A percentile compares a stretch with the other conserved stretches of the same genome.
Evolutionary conservation across 169 alveolate genomes (phyloP).

Genomic region (Eimeria zaria): DNA sequence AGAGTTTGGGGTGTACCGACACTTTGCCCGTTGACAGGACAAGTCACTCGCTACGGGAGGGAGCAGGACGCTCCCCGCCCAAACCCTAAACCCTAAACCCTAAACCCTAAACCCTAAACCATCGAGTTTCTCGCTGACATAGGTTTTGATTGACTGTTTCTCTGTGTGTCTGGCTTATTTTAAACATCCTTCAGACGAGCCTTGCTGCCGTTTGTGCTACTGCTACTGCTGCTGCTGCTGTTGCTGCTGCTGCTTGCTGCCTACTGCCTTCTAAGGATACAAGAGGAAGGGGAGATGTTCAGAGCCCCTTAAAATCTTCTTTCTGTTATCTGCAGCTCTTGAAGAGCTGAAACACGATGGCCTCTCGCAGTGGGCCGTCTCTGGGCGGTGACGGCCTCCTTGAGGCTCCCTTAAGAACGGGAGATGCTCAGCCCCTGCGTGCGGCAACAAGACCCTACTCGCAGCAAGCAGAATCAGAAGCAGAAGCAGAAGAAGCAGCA

Average conservation of each 20-base stretch:
- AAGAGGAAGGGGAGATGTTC: neutral
- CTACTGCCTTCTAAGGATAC: no score
- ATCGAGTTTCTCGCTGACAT: neutral
- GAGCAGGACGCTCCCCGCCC: neutral
- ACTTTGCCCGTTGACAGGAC: neutral
- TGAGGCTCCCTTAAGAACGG: neutral
- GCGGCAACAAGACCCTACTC: neutral
- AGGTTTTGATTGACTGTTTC: neutral
- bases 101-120: slow-evolving; percentile 41
- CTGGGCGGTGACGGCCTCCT: neutral
- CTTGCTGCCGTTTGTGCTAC: neutral
- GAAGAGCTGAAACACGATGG: neutral
- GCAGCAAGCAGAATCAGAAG: no score
- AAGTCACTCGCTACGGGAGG: neutral
- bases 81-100: slow-evolving; percentile 23
- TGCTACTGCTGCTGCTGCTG: neutral
- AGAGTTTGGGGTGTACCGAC: neutral
- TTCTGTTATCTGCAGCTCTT: neutral
- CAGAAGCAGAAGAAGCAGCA: slow-evolving; percentile 24
- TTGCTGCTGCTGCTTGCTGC: no score
- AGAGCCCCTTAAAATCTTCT: neutral
- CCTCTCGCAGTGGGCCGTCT: neutral
- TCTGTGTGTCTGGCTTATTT: neutral
- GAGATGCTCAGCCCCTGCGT: neutral
- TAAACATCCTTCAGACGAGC: neutral